Evolutionary conservation across 441 rosid species (phyloP), one percentile per base, ranked within the genome.

Genomic region (Theobroma grandiflorum): DNA sequence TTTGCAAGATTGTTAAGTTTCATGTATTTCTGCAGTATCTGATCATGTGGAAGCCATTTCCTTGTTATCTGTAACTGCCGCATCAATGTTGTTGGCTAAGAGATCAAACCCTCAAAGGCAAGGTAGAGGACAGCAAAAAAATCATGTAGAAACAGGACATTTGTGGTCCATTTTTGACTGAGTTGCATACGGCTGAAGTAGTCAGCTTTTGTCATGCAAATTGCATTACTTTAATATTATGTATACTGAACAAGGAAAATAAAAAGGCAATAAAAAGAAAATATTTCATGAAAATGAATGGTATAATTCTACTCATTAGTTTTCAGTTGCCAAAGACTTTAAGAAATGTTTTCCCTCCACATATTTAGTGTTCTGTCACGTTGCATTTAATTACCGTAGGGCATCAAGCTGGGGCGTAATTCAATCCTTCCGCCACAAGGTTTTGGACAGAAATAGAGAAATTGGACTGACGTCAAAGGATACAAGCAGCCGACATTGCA

Each of bases 121-220:
- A 55, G 37, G 31, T 57, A 20, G 53, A 35, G 37, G 66, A 11
- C 50, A 6, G 64, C 66, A 11, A 37, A 14, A 58, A 38, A 4
- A 55, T 42, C 66, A 38, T 74, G 66, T n/a, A 38, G 65, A 20
- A 38, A 12, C 64, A 38, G 77, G 65, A 57, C 66, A 52, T 11
- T 15, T 37, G 77, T 74, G 66, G 77, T 74, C 66, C 77, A 74
- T 70, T 70, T 74, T 37, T 57, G 2, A 37, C 65, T 40, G 52
- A 18, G 49, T 38, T 40, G 49, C 6, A 58, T 40, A 74, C 40
- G 63, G 35, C 64, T 72, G 76, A 72, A 53, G 22, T 15, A 9
- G 49, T 37, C 63, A 55, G 64, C 76, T 72, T 55, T 72, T 70
- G 38, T n/a, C 66, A 74, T 40, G 65, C 67, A 58, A 74, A 40